Base-by-base conservation (phyloP, 169 alveolate species). In the Plasmodium cynomolgi region DNA sequence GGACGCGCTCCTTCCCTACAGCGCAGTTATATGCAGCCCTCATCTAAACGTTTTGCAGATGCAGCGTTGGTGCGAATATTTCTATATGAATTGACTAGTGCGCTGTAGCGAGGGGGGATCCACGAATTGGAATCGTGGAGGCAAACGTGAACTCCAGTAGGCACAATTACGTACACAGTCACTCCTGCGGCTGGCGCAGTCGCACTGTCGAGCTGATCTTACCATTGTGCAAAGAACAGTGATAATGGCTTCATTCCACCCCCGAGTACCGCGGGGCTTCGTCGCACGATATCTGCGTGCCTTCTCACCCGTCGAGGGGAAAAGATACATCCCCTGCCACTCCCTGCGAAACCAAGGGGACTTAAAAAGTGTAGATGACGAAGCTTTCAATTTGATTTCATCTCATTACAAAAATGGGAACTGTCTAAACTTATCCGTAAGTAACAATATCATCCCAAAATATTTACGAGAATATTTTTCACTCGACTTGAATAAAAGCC, bases 281-380 rank as follows among this genome's bases (percentile, higher is more conserved):
- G n/a, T 68, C 41, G 77, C 77, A 68, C 77, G 26, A 50, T 50
- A 68, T 68, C n/a, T 68, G 3, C 77, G 37, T 29, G 37, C 41
- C 20, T 68, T 23, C 77, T 68, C 77, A 2, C 41, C 77, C n/a
- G n/a, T 68, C 37, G 37, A 23, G 37, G 37, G n/a, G 77, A 26
- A 34, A 80, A 79, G 94, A 80, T 90, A 13, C 29, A 90, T 90
- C 26, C 77, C 84, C 23, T 90, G 17, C 15, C 47, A 39, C 50
- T 90, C 94, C 47, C 31, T 80, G 72, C 62, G 81, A 90, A 90
- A 80, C 34, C 62, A 80, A 5, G 83, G 90, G 56, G 37, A 90
- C 33, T 80, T 90, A 80, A 90, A 80, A 80, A 80, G 83, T 90
- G 90, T 90, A 50, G 94, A 90, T 68, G 91, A 90, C 23, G 94